Evolutionary conservation across 495 filamentous ascomycete species (phyloP).

Genomic region (Penicillium desertorum): DNA sequence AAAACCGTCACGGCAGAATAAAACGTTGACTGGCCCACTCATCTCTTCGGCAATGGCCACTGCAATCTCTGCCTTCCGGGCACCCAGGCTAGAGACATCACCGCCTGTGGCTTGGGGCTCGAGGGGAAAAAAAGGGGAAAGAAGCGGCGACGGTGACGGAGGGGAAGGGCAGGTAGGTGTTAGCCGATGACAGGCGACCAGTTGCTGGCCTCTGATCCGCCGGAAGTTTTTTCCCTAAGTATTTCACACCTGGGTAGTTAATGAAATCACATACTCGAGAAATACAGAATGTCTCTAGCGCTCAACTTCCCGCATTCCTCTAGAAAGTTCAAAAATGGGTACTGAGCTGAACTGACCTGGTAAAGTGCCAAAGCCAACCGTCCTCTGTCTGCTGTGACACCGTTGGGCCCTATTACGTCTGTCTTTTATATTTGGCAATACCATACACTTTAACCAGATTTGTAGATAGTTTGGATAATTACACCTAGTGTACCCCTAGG

Average conservation of each 20-base stretch:
- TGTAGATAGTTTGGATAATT: not conserved
- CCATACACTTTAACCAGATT: not conserved
- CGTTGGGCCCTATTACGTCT: not conserved
- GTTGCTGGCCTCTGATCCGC: not conserved
- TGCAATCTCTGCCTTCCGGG: not conserved
- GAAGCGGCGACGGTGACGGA: not conserved
- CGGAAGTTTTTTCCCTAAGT: not conserved
- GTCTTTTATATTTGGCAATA: not conserved
- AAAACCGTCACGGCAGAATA: not conserved
- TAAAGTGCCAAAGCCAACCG: not conserved
- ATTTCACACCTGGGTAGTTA: not conserved
- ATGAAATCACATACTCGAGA: not conserved
- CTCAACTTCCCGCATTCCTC: not conserved
- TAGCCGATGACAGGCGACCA: not conserved
- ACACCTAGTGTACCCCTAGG: not conserved
- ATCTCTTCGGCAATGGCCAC: not conserved
- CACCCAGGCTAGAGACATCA: not conserved
- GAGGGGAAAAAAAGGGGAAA: not conserved
- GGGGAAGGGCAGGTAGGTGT: not conserved
- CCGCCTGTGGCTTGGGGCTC: not conserved
- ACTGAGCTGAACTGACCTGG: not conserved
- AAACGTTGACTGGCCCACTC: not conserved
- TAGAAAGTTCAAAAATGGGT: not conserved
- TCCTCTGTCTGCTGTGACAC: not conserved
- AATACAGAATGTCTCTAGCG: not conserved